Evolutionary conservation across 2,329 filamentous ascomycete species (phyloP).

Genomic region (Verticillium longisporum): DNA sequence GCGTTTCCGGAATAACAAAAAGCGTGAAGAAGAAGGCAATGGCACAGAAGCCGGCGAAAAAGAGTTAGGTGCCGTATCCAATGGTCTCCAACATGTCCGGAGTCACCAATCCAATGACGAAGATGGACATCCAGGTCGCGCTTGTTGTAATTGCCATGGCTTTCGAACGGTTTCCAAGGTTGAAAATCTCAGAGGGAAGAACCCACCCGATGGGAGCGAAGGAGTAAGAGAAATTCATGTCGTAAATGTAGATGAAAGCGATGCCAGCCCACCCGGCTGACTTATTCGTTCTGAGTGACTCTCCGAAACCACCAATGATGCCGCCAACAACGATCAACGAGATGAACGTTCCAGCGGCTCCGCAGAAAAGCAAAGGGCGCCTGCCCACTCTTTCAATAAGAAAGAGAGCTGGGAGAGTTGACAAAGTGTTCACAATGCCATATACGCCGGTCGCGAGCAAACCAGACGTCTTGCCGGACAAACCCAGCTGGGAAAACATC

Average conservation of each 20-base stretch:
- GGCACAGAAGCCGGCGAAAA: conserved; percentile 50
- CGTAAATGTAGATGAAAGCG: conserved; percentile 52
- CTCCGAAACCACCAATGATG: conserved; percentile 41
- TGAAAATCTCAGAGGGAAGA: conserved; percentile 52
- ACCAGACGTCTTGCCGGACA: conserved; percentile 31
- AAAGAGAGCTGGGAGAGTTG: conserved; percentile 28
- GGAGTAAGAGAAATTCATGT: conserved; percentile 23
- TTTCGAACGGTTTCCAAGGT: conserved; percentile 48
- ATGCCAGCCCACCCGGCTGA: conserved; percentile 52
- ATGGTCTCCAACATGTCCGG: conserved; percentile 48
- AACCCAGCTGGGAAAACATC: conserved; percentile 35
- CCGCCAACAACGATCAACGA: conserved; percentile 50
- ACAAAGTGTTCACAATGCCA: conserved; percentile 47
- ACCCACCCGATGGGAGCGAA: conserved; percentile 47
- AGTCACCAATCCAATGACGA: conserved; percentile 28
- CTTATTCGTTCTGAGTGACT: conserved; percentile 35
- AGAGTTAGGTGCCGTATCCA: conserved; percentile 48
- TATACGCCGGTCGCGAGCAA: conserved; percentile 52
- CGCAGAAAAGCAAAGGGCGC: conserved; percentile 35
- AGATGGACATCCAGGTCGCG: conserved; percentile 51
- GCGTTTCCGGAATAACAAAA: conserved; percentile 53
- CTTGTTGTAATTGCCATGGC: conserved; percentile 53
- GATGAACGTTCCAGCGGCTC: conserved; percentile 19
- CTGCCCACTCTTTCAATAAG: conserved; percentile 39
- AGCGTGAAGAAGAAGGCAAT: conserved; percentile 41